Conservation (phyloP, 192 early-diverging fungal species). For the Spinellus fusiger region DNA sequence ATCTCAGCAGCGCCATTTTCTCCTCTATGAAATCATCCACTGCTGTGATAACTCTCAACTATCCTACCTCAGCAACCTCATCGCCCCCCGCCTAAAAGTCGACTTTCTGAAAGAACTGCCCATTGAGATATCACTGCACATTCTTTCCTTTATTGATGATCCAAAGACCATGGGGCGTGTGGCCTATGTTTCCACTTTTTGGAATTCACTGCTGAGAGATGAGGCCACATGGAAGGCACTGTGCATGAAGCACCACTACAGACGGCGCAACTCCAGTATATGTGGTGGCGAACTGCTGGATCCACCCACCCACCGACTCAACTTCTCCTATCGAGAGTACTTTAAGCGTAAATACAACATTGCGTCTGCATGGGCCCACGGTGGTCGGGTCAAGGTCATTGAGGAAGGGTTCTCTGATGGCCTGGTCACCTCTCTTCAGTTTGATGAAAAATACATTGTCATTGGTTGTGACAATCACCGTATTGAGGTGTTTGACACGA, state of each 20-base stretch:
- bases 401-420: conserved; percentile 51
- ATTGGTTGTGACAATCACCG: conserved; percentile 91
- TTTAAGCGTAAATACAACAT: conserved; percentile 49
- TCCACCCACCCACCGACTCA: conserved; percentile 19
- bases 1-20: conserved; percentile 20
- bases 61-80: conserved; percentile 40
- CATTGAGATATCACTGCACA: conserved; percentile 68
- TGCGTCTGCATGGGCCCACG: conserved; percentile 46
- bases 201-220: conserved; percentile 48
- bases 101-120: conserved; percentile 85
- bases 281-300: conserved; percentile 26
- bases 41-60: conserved; percentile 46
- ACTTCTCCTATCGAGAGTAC: conserved; percentile 46
- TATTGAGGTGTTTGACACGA: conserved; percentile 90
- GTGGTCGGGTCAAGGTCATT: conserved; percentile 38
- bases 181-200: conserved; percentile 61
- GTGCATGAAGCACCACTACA: conserved; percentile 34
- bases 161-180: conserved; percentile 67
- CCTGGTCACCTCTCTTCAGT: conserved; percentile 96
- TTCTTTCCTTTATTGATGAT: conserved; percentile 84
- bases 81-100: conserved; percentile 67
- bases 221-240: conserved; percentile 41
- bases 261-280: conserved; percentile 26
- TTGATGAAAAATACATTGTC: conserved; percentile 91
- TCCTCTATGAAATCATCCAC: conserved; percentile 43